Base-by-base conservation (phyloP, 495 filamentous ascomycete genomes). In the Aspergillus cavernicola region DNA sequence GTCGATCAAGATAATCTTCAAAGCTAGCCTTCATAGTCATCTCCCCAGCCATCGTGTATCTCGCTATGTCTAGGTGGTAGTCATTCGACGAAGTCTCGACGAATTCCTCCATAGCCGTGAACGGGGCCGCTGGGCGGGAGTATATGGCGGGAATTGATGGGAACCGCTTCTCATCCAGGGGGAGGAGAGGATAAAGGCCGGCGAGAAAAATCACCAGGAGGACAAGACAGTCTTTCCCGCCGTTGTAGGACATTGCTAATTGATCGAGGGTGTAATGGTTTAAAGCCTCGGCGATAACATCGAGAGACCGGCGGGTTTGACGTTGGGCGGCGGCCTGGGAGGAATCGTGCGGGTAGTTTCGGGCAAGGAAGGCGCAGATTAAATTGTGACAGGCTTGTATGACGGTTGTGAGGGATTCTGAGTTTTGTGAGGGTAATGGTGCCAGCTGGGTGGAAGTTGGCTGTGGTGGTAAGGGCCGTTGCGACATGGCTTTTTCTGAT, bases 161-260 rank as follows among this genome's bases (percentile, higher is more conserved):
- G 20, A 58, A n/a, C 45, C 29, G 45, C 43, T 52, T 52, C 13
- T 55, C 57, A 22, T 50, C 53, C 8, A 51, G 33, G 28, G 56
- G 55, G 16, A 53, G 58, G 19, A 60, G 57, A 15, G 61, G 62
- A 53, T 66, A 63, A 22, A 95, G 77, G 51, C 82, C 81, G 55
- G 85, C 82, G 59, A 97, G 83, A 69, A 92, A 89, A 52, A 97
- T 77, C 59, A 97, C 74, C n/a, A 97, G 78, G 9, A 97, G 83
- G 50, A 96, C 89, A 20, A 97, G 84, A 63, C 93, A 98, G 81
- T 98, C 93, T 68, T 98, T 98, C 38, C 93, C 93, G 71, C 93
- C 93, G 59, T 98, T 98, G 66, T 96, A 98, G 41, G 95, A 95
- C 52, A 98, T 76, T 9, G 92, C 90, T 40, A 97, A 76, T 58